Evolutionary conservation across 192 early-diverging fungal genomes (phyloP).

Genomic region (Coemansia furcata): DNA sequence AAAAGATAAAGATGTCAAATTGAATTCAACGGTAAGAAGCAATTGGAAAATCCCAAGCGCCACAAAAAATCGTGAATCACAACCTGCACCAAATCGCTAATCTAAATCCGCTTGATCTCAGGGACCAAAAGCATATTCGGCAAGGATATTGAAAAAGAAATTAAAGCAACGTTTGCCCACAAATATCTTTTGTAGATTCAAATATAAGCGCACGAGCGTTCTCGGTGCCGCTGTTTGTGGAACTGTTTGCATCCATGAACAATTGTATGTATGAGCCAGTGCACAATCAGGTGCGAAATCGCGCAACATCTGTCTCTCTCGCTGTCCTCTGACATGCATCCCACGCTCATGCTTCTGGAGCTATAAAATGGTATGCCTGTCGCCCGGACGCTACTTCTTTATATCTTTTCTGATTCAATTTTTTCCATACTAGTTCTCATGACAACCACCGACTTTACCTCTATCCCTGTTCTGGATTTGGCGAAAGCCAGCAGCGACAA

Average conservation of each 20-base stretch:
- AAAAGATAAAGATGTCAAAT: slow-evolving; percentile 2
- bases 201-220: background rate
- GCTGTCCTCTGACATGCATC: background rate
- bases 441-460: slow-evolving; percentile 10
- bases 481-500: slow-evolving; percentile 7
- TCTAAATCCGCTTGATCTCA: background rate
- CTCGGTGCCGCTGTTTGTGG: background rate
- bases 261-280: background rate
- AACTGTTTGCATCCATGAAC: background rate
- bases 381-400: background rate
- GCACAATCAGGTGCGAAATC: background rate
- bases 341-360: background rate
- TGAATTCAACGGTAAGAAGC: background rate
- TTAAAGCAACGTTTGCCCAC: background rate
- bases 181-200: background rate
- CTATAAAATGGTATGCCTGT: background rate
- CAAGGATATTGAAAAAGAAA: background rate
- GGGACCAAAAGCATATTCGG: background rate
- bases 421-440: background rate
- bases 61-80: slow-evolving; percentile 3
- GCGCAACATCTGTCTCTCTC: background rate
- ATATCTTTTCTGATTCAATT: background rate
- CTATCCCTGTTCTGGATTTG: slow-evolving; percentile 28
- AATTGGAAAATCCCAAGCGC: background rate
- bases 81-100: background rate